These are phyloP conservation scores for Schizochytrium sp. DNA, from an alignment of 108 stramenopile species.

Conservation along the genomic window DNA sequence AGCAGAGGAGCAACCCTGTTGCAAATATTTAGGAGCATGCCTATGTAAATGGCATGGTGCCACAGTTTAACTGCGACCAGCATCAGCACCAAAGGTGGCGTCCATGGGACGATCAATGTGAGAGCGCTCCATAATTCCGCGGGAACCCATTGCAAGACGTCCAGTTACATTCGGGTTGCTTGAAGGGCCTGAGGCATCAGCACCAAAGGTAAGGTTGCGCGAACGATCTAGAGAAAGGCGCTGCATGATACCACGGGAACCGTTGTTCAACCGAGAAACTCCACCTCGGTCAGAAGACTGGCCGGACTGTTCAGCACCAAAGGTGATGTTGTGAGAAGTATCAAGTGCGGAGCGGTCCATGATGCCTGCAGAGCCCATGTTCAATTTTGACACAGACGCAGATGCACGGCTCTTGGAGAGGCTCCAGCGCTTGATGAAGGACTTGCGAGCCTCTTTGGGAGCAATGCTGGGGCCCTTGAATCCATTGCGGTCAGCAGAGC, in stretches of 20 bases:
- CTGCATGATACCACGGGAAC: conserved; percentile 37
- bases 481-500: conserved; percentile 23
- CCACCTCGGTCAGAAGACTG: background rate
- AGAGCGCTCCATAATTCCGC: conserved; percentile 20
- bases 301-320: conserved; percentile 47
- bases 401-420: background rate
- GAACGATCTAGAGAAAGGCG: background rate
- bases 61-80: background rate
- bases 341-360: conserved; percentile 26
- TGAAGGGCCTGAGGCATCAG: conserved; percentile 10
- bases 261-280: background rate
- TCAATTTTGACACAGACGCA: background rate
- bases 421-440: conserved; percentile 54
- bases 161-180: background rate
- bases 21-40: no score
- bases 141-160: conserved; percentile 36
- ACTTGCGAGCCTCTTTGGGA: conserved; percentile 26
- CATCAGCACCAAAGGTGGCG: conserved; percentile 50
- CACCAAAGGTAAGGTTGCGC: conserved; percentile 54
- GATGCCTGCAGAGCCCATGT: conserved; percentile 52
- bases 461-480: conserved; percentile 58
- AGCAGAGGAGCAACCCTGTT: no score
- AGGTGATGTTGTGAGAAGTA: conserved; percentile 27
- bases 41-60: no score
- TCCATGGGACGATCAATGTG: background rate